phyloP scores from a whole-genome alignment of 1,139 yeast species.

The Tardiomyces blankii region DNA sequence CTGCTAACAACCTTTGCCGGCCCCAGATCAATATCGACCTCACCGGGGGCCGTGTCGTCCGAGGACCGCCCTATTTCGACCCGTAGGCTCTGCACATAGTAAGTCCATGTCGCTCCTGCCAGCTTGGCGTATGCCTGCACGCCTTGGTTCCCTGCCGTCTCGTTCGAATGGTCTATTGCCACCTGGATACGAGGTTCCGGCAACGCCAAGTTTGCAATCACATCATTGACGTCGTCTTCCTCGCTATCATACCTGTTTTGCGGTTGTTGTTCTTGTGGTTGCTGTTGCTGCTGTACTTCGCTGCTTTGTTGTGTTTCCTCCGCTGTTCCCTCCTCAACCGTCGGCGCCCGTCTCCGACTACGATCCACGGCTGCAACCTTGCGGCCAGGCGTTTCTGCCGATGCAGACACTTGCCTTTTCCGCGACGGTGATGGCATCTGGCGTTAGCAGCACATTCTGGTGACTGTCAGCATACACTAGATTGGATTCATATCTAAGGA shows the following conservation, averaged over 20 bases:
- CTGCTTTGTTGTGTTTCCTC: not conserved
- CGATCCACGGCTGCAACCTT: not conserved
- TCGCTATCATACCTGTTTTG: constrained; percentile 1
- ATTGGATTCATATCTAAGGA: too few species aligned
- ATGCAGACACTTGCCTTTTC: not conserved
- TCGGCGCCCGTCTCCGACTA: not conserved
- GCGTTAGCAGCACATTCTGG: too few species aligned
- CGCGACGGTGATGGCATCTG: not conserved
- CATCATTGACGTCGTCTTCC: constrained; percentile 33
- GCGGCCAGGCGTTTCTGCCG: not conserved
- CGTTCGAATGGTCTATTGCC: constrained; percentile 47
- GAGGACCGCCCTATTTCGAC: constrained; percentile 82
- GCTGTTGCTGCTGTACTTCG: not conserved
- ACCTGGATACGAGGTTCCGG: constrained; percentile 36
- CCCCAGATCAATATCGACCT: constrained; percentile 80
- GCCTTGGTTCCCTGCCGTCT: constrained; percentile 59
- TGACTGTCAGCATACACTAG: too few species aligned
- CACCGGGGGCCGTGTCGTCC: constrained; percentile 31
- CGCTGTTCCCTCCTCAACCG: not conserved
- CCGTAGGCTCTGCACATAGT: constrained; percentile 71
- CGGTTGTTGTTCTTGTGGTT: not conserved
- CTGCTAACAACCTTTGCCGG: constrained; percentile 95
- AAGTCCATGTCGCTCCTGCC: constrained; percentile 92
- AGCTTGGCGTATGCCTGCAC: constrained; percentile 95
- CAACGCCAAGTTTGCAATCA: constrained; percentile 32